phyloP scores from a whole-genome alignment of 768 basidiomycete species.

The Leccinum longicurvipes region DNA sequence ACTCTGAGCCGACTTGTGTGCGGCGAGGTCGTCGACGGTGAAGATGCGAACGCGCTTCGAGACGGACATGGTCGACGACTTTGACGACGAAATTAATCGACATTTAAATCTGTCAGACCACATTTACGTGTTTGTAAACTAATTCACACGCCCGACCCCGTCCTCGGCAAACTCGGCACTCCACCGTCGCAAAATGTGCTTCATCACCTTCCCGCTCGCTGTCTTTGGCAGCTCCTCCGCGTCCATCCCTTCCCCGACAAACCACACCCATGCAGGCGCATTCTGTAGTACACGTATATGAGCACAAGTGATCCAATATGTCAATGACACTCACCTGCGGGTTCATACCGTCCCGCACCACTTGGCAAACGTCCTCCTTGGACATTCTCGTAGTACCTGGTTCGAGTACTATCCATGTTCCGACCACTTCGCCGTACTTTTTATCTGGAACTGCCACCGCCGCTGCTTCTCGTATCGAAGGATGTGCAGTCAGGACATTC shows the following conservation, averaged over 20 bases:
- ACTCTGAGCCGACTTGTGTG: slow-evolving; percentile 55
- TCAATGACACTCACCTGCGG: slow-evolving; percentile 54
- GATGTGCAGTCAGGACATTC: slow-evolving; percentile 58
- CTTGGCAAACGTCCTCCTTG: slow-evolving; percentile 49
- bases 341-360: slow-evolving; percentile 64
- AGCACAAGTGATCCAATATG: background rate
- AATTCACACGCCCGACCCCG: slow-evolving; percentile 39
- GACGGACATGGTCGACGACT: slow-evolving; percentile 47
- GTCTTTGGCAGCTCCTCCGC: slow-evolving; percentile 72
- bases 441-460: slow-evolving; percentile 68
- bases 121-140: background rate
- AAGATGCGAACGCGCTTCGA: slow-evolving; percentile 66
- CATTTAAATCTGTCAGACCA: slow-evolving; percentile 1
- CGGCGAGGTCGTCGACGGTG: slow-evolving; percentile 68
- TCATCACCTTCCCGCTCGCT: slow-evolving; percentile 85
- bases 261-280: slow-evolving; percentile 82
- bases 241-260: slow-evolving; percentile 62
- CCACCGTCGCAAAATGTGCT: slow-evolving; percentile 73
- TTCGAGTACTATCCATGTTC: slow-evolving; percentile 69
- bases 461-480: slow-evolving; percentile 65
- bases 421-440: slow-evolving; percentile 75
- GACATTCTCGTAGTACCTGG: slow-evolving; percentile 31
- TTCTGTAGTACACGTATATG: slow-evolving; percentile 43
- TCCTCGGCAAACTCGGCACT: slow-evolving; percentile 50
- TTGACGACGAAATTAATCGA: background rate